Evolutionary conservation across 179 eudicot genomes (phyloP).

Genomic region (Corrigiola litoralis): DNA sequence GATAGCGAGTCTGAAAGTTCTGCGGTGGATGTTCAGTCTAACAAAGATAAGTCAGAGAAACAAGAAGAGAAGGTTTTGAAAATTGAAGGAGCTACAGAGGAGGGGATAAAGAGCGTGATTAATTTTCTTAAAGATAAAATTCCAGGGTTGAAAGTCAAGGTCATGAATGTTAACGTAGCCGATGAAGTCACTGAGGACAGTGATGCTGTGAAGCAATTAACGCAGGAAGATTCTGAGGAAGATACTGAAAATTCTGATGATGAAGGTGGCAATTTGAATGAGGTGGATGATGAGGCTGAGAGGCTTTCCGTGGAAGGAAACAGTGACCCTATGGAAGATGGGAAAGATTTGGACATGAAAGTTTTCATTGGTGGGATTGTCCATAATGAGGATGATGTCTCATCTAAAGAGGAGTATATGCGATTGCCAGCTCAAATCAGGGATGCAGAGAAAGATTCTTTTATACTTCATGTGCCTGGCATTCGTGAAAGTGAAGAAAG

Average conservation of each 20-base stretch:
- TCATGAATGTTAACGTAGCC: constrained; percentile 49
- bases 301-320: constrained; percentile 41
- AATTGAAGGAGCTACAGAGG: constrained; percentile 85
- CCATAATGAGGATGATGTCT: constrained; percentile 69
- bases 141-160: constrained; percentile 79
- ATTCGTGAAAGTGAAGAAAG: constrained; percentile 45
- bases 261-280: constrained; percentile 50
- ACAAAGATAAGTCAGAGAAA: constrained; percentile 58
- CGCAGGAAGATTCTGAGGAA: constrained; percentile 47
- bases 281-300: constrained; percentile 28
- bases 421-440: constrained; percentile 75
- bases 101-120: constrained; percentile 81
- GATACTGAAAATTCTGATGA: constrained; percentile 47
- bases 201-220: constrained; percentile 56
- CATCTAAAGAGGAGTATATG: constrained; percentile 58
- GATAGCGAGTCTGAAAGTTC: constrained; percentile 50
- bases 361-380: constrained; percentile 81
- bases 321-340: constrained; percentile 51
- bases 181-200: constrained; percentile 61
- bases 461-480: constrained; percentile 71
- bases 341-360: constrained; percentile 59
- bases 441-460: constrained; percentile 74
- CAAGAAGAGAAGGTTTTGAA: constrained; percentile 56
- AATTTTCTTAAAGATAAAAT: constrained; percentile 93
- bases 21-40: constrained; percentile 42